Conservation (phyloP, 2,329 filamentous ascomycete genomes). For the Esteya vermicola region DNA sequence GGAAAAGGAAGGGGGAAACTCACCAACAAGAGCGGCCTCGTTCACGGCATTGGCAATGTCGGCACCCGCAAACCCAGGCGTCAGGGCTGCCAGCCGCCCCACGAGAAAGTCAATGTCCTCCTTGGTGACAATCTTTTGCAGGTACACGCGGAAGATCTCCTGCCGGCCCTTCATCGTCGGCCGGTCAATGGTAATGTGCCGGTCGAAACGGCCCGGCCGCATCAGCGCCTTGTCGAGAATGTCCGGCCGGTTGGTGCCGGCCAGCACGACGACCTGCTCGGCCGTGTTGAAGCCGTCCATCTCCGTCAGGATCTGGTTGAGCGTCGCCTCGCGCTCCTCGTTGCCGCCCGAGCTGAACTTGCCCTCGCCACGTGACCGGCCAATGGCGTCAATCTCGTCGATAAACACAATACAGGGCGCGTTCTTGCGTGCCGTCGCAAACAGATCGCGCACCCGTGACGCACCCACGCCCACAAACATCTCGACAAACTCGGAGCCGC, state of each 20-base stretch:
- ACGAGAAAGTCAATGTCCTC: slow-evolving; percentile 81
- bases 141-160: slow-evolving; percentile 90
- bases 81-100: slow-evolving; percentile 79
- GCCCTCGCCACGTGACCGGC: slow-evolving; percentile 72
- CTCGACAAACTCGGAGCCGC: slow-evolving; percentile 96
- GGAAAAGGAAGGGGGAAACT: slow-evolving; percentile 17
- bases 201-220: slow-evolving; percentile 91
- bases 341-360: slow-evolving; percentile 68
- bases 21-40: slow-evolving; percentile 91
- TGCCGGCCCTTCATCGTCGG: slow-evolving; percentile 94
- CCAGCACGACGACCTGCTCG: slow-evolving; percentile 91
- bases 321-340: slow-evolving; percentile 89
- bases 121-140: slow-evolving; percentile 86
- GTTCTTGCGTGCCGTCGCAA: slow-evolving; percentile 87
- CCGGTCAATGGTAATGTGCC: slow-evolving; percentile 87
- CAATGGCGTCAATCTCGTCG: slow-evolving; percentile 97
- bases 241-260: slow-evolving; percentile 91
- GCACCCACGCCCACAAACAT: slow-evolving; percentile 99
- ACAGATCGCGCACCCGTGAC: slow-evolving; percentile 86
- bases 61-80: slow-evolving; percentile 90
- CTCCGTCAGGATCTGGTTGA: slow-evolving; percentile 96
- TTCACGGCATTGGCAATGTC: slow-evolving; percentile 99
- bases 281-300: slow-evolving; percentile 99
- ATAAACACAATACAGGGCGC: slow-evolving; percentile 99
- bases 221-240: slow-evolving; percentile 90